Base-by-base conservation (phyloP, 2,329 filamentous ascomycete genomes). In the Fusarium albosuccineum region DNA sequence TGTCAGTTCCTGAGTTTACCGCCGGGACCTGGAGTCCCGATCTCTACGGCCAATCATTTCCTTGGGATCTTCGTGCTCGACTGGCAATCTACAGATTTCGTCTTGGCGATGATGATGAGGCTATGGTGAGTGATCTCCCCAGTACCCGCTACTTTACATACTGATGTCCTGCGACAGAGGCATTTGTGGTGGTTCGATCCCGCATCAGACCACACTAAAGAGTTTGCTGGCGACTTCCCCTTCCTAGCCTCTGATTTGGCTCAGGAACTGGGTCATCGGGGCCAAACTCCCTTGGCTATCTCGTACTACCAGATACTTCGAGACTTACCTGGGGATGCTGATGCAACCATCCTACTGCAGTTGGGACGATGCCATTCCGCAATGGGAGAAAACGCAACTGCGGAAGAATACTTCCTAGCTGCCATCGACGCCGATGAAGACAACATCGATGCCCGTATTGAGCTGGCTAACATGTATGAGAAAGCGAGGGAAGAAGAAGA, bases 391-490 rank as follows among this genome's bases (percentile, higher is more conserved):
- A 83, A 88, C 17, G 83, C 87, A 33, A 88, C 91, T 37, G 94
- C 94, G 0, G 91, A 95, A 73, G 89, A 92, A 66, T 92, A 89
- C 74, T 96, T 94, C 71, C 85, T 93, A 26, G 87, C 87, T 2
- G 88, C 94, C 10, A 88, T 93, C 37, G 88, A 93, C 52, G 85
- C 89, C 61, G 91, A 97, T 65, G 82, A 89, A 44, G 83, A 88
- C 40, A 89, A 91, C 60, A 89, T 95, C 48, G 90, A 94, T 64
- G 92, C 93, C 39, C 90, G 93, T 39, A 88, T 92, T 30, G 88
- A 93, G 71, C 83, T 97, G 9, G 93, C 93, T 11, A 94, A 92
- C 72, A 88, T 97, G 77, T 97, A 97, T 73, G 93, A 97, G 75
- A 88, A 86, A 66, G 86, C 86, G 44, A 89, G 89, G 65, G 88